Conservation (phyloP, 2,329 filamentous ascomycete species). For the Aspergillus japonicus region DNA sequence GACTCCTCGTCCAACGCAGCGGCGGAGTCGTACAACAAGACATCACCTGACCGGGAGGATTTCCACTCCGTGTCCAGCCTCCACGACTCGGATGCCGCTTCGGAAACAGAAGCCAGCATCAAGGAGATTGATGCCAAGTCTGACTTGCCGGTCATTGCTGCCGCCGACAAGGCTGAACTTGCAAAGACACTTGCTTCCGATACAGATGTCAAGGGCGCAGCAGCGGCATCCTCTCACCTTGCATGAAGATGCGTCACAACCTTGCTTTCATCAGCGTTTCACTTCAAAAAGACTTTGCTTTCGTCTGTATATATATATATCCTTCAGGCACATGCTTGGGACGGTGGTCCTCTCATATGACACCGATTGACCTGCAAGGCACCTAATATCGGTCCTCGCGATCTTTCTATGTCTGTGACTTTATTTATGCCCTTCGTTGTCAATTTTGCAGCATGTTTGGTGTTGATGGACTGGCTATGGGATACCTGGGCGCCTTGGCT, state of each 20-base stretch:
- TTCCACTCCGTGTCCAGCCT: slow-evolving; percentile 43
- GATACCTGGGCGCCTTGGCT: slow-evolving; percentile 16
- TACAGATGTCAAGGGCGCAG: background rate
- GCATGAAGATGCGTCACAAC: background rate
- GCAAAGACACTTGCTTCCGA: slow-evolving; percentile 1
- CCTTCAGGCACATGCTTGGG: slow-evolving; percentile 1
- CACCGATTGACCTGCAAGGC: background rate
- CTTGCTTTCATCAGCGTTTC: background rate
- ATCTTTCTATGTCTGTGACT: background rate
- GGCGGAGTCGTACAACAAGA: slow-evolving; percentile 15
- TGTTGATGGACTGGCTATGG: slow-evolving; percentile 5
- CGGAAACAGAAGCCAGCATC: slow-evolving; percentile 11
- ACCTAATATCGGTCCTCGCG: background rate
- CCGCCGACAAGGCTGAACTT: background rate
- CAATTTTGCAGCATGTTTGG: slow-evolving; percentile 5
- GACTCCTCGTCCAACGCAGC: slow-evolving; percentile 12
- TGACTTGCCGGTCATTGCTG: background rate
- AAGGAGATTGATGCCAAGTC: slow-evolving; percentile 4
- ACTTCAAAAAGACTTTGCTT: background rate
- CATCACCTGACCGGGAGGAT: slow-evolving; percentile 35
- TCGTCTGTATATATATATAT: slow-evolving; percentile 11
- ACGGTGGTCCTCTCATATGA: background rate
- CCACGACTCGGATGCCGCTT: slow-evolving; percentile 30
- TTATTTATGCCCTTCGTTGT: slow-evolving; percentile 3
- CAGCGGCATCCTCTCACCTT: background rate